These are phyloP conservation scores for Candida gorgasii DNA, from an alignment of 805 yeast genomes.

Conservation along the genomic window DNA sequence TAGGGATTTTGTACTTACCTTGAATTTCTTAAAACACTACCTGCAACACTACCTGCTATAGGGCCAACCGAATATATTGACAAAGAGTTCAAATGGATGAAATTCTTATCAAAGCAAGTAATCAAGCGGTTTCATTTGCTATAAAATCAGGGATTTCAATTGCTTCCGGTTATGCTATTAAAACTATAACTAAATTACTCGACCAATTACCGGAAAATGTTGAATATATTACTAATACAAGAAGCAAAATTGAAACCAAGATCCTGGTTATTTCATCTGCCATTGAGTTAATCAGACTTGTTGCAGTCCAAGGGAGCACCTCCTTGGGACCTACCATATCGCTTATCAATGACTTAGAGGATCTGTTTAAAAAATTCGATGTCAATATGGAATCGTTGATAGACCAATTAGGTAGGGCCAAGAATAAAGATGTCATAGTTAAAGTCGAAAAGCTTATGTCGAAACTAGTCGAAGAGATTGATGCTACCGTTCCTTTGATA, in stretches of 20 bases:
- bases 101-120: slow-evolving; percentile 58
- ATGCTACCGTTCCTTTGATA: slow-evolving; percentile 68
- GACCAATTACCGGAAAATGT: slow-evolving; percentile 55
- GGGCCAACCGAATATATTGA: too few relatives aligned
- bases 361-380: slow-evolving; percentile 60
- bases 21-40: too few relatives aligned
- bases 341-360: slow-evolving; percentile 55
- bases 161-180: slow-evolving; percentile 73
- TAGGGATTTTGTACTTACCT: too few relatives aligned
- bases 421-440: slow-evolving; percentile 23
- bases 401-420: slow-evolving; percentile 26
- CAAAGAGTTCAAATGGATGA: slow-evolving; percentile 43
- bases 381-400: slow-evolving; percentile 44
- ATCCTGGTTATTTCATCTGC: slow-evolving; percentile 64
- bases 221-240: slow-evolving; percentile 42
- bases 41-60: too few relatives aligned
- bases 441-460: slow-evolving; percentile 53
- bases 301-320: slow-evolving; percentile 63
- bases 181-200: slow-evolving; percentile 57
- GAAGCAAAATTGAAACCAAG: slow-evolving; percentile 52
- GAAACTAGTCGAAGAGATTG: slow-evolving; percentile 51
- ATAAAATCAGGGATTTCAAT: slow-evolving; percentile 72
- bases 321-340: slow-evolving; percentile 54
- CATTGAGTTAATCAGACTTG: slow-evolving; percentile 63
- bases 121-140: slow-evolving; percentile 79